Evolutionary conservation across 805 yeast species (phyloP), one percentile per base, ranked within the genome.

Genomic region (Yarrowia divulgata): DNA sequence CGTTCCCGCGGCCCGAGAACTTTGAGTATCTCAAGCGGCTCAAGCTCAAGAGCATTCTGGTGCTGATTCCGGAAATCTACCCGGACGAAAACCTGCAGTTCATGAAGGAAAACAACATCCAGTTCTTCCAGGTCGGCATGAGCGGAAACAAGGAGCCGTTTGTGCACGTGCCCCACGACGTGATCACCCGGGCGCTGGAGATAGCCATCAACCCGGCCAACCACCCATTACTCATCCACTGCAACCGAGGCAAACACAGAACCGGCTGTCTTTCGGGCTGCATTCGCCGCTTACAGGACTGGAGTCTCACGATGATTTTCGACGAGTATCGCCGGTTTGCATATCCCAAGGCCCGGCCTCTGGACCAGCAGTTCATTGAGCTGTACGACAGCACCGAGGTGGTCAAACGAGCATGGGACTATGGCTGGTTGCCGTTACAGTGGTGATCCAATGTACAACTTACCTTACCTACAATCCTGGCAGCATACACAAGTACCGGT

Each of bases 191-290:
- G 70, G 97, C 98, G 0, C 81, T 94, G 72, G 88, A 89, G 75
- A 89, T 93, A 42, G 91, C 92, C 14, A 77, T 92, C 16, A 84
- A 95, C 74, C 97, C 98, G 0, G 87, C 77, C 29, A 94, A 95
- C 78, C 98, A 93, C 70, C 99, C 99, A 1, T 82, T 95, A 13
- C 81, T 95, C 72, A 91, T 95, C 54, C 99, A 95, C 78, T 95
- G 99, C 79, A 95, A 95, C 79, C 82, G 97, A 70, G 99, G 99
- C 12, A 95, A 94, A 77, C 99, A 95, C 78, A 84, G 99, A 73
- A 95, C 99, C 0, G 99, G 99, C 0, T 95, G 98, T 78, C 82
- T 95, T 16, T 93, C 95, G 39, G 99, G 99, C 2, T 94, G 97
- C 75, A 83, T 95, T 42, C 81, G 99, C 71, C 83, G 95, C 74